Percentiles rank a stretch among this genome's conserved stretches.
These are phyloP conservation scores for Termitomyces sp. DNA, from an alignment of 768 basidiomycete genomes.

Conservation along the genomic window DNA sequence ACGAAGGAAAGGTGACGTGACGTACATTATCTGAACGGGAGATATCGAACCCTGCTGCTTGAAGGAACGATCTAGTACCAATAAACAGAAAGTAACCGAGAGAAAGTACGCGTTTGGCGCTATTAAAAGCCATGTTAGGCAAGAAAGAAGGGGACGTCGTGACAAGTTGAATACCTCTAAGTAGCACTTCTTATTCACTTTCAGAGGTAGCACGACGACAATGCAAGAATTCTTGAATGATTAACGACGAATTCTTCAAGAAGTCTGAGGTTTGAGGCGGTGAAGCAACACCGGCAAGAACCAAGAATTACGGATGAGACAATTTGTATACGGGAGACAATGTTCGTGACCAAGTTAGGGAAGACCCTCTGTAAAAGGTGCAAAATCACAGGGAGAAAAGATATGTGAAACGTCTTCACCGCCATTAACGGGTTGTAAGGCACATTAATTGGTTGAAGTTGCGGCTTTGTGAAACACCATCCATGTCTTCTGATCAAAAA, in stretches of 20 bases:
- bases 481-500: neutral
- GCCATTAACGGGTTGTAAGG: neutral
- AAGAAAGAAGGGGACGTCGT: neutral
- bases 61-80: neutral
- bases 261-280: neutral
- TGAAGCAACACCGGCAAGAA: neutral
- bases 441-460: neutral
- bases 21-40: slow-evolving; percentile 32
- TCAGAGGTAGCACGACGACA: neutral
- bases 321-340: neutral
- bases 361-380: neutral
- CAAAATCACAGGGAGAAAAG: neutral
- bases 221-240: slow-evolving; percentile 8
- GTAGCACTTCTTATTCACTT: slow-evolving; percentile 4
- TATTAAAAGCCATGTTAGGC: slow-evolving; percentile 3
- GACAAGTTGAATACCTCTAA: neutral
- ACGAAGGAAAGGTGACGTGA: neutral
- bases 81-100: neutral
- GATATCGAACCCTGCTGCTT: slow-evolving; percentile 24
- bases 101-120: neutral
- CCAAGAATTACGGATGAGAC: neutral
- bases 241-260: neutral
- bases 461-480: neutral
- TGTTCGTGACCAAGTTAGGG: slow-evolving; percentile 1
- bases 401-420: neutral